Base-by-base conservation (phyloP, 116 monocot species). In the Papilionanthe hybrid region DNA sequence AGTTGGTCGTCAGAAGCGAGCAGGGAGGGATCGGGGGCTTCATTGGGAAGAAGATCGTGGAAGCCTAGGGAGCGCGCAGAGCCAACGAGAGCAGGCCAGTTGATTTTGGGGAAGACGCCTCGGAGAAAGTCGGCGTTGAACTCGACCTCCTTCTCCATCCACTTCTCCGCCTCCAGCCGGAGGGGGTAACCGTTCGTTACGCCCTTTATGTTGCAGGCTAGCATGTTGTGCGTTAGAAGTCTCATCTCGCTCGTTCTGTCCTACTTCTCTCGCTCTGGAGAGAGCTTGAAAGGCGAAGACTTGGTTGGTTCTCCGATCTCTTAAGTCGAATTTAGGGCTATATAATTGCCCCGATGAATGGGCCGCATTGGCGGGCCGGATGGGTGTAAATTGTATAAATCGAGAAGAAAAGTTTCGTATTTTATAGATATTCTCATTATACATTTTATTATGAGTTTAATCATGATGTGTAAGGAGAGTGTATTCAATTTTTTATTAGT, bases 161-260 rank as follows among this genome's bases (percentile, higher is more conserved):
- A 72, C 28, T 83, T 53, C 58, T 78, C 27, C n/a, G 73, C 77
- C 32, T 83, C 78, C 7, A 83, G 77, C 27, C 66, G 12, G 28
- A 83, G 83, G 5, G 83, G 83, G 72, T 57, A 83, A 9, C 83
- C 83, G 78, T 78, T 83, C 69, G 73, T 58, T 19, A 83, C 83
- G 27, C 83, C 83, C 78, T 83, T 83, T 23, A 83, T 78, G 83
- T 83, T 83, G 83, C 72, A 71, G 29, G 83, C 56, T 0, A 83
- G 73, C 83, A 83, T 83, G 78, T 83, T 83, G 78, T 83, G 83
- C 10, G 83, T 83, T n/a, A 83, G 42, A 15, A 83, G 78, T 32
- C 83, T 78, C 83, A 83, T 83, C 77, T 55, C 76, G 19, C 30
- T 32, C 74, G 19, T 22, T 53, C 15, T 45, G 11, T 25, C 65